Evolutionary conservation across 495 filamentous ascomycete genomes (phyloP).

Genomic region (Penicillium verhagenii): DNA sequence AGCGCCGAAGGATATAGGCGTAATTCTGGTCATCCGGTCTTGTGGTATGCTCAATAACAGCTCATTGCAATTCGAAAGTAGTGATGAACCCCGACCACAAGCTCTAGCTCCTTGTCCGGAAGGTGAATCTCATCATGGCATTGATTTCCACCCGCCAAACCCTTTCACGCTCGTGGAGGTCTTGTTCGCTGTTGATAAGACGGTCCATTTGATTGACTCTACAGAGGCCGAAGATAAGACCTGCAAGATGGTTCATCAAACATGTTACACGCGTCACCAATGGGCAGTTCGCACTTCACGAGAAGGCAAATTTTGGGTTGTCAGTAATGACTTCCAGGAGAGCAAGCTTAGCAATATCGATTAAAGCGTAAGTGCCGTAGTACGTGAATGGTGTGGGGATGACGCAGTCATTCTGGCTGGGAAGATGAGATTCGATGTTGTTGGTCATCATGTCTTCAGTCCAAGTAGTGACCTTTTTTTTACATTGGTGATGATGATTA

Average conservation of each 20-base stretch:
- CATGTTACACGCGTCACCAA: conserved; percentile 87
- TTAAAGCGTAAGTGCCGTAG: conserved; percentile 82
- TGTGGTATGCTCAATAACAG: conserved; percentile 90
- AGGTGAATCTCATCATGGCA: conserved; percentile 82
- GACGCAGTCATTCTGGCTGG: conserved; percentile 95
- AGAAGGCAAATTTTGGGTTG: conserved; percentile 86
- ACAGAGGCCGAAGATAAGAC: conserved; percentile 87
- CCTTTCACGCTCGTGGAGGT: conserved; percentile 93
- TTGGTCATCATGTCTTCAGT: conserved; percentile 78
- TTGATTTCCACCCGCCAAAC: conserved; percentile 84
- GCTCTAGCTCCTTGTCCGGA: conserved; percentile 74
- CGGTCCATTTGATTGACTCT: conserved; percentile 81
- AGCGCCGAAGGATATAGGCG: conserved; percentile 83
- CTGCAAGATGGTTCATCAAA: conserved; percentile 85
- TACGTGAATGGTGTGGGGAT: conserved; percentile 91
- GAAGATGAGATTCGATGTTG: conserved; percentile 97
- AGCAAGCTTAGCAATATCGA: conserved; percentile 86
- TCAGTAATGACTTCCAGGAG: conserved; percentile 92
- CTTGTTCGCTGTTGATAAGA: conserved; percentile 79
- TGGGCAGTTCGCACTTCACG: conserved; percentile 91
- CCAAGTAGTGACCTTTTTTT: conserved; percentile 47
- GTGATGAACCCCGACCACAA: conserved; percentile 84
- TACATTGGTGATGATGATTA: conserved; percentile 1
- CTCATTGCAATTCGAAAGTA: conserved; percentile 85
- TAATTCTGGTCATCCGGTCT: conserved; percentile 92